Percentiles rank a stretch among this genome's conserved stretches.
Conservation (phyloP, 1,284 basidiomycete species). For the Calocybe gambosa region DNA sequence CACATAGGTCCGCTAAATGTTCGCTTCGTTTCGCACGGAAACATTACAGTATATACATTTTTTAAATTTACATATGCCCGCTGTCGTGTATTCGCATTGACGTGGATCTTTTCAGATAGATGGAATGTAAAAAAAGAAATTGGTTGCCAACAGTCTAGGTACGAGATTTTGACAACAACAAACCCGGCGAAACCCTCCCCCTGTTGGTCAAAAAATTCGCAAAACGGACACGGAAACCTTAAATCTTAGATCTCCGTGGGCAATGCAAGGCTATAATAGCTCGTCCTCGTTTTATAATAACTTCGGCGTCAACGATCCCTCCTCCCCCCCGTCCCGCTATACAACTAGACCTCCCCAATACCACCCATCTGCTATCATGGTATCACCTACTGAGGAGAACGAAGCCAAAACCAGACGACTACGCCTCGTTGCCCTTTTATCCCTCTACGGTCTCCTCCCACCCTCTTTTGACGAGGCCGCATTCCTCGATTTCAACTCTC, state of each 20-base stretch:
- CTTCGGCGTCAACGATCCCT: too few species aligned
- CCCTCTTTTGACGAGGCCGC: conserved; percentile 14
- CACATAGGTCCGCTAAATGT: too few species aligned
- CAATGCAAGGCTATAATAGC: not conserved
- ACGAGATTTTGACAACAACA: too few species aligned
- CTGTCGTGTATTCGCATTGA: too few species aligned
- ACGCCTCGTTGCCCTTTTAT: conserved; percentile 16
- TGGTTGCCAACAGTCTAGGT: not conserved
- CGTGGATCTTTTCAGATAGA: too few species aligned
- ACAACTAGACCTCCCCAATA: not conserved
- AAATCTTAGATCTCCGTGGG: conserved; percentile 2
- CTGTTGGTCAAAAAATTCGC: too few species aligned
- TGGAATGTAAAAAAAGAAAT: not conserved
- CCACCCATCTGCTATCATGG: not conserved
- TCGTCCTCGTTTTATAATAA: too few species aligned
- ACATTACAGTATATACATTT: too few species aligned
- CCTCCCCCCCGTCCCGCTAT: not conserved
- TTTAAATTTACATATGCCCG: too few species aligned
- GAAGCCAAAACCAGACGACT: conserved; percentile 14
- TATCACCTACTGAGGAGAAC: conserved; percentile 7
- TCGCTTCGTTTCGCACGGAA: too few species aligned
- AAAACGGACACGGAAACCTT: not conserved
- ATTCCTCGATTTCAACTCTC: conserved; percentile 16
- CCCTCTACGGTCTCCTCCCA: conserved; percentile 18
- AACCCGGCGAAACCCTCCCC: conserved; percentile 7